Percentiles rank a stretch among this genome's conserved stretches.
phyloP scores from a whole-genome alignment of 768 basidiomycete genomes.

The Phanerochaete carnosa region DNA sequence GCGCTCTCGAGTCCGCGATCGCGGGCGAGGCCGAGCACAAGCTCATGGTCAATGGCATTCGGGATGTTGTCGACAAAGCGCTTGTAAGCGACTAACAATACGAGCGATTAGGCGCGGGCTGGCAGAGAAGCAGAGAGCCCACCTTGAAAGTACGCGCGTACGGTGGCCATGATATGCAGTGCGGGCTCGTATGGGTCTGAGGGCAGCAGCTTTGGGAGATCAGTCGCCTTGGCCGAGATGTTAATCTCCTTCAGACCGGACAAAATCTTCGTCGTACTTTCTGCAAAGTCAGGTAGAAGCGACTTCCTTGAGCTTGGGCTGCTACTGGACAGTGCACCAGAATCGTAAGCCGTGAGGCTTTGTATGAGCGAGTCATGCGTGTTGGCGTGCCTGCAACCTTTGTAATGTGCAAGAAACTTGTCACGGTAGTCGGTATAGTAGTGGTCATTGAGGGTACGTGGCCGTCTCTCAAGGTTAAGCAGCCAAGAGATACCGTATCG shows the following conservation, averaged over 20 bases:
- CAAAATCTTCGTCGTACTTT: constrained; percentile 33
- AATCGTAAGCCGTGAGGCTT: not conserved
- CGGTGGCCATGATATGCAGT: constrained; percentile 65
- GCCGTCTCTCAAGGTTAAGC: constrained; percentile 43
- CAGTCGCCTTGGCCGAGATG: constrained; percentile 34
- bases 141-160: constrained; percentile 78
- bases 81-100: constrained; percentile 37
- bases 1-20: constrained; percentile 42
- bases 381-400: constrained; percentile 14
- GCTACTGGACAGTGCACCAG: not conserved
- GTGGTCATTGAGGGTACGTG: constrained; percentile 47
- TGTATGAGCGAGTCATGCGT: constrained; percentile 14
- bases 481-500: constrained; percentile 46
- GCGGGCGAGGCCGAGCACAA: constrained; percentile 49
- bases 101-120: not conserved
- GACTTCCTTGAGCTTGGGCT: not conserved
- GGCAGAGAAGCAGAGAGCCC: constrained; percentile 7
- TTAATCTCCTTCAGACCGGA: constrained; percentile 28
- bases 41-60: constrained; percentile 43
- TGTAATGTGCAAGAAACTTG: constrained; percentile 27
- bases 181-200: constrained; percentile 53
- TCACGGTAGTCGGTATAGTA: constrained; percentile 44
- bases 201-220: constrained; percentile 49
- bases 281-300: constrained; percentile 2
- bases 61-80: constrained; percentile 43